A percentile compares a stretch with the other conserved stretches of the same genome.
Evolutionary conservation across 106 monocot genomes (phyloP).

Genomic region (Allium sativum): DNA sequence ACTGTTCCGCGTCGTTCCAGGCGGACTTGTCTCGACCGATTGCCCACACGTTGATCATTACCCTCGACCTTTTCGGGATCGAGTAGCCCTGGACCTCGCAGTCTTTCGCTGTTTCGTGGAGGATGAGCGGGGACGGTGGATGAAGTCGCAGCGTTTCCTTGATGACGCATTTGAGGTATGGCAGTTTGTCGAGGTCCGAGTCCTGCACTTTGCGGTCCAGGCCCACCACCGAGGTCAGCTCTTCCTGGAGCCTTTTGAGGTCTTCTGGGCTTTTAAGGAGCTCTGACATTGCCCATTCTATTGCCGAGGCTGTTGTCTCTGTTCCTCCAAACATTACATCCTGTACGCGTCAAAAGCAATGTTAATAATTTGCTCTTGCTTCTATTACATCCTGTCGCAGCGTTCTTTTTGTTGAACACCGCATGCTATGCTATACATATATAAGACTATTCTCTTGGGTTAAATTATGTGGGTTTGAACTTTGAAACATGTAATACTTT

Average conservation of each 20-base stretch:
- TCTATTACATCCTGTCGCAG: too few species aligned
- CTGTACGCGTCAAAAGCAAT: slow-evolving; percentile 12
- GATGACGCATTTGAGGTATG: too few species aligned
- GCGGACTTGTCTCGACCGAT: slow-evolving; percentile 31
- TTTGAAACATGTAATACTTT: too few species aligned
- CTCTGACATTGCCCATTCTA: slow-evolving; percentile 66
- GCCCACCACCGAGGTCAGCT: slow-evolving; percentile 21
- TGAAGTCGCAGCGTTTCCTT: too few species aligned
- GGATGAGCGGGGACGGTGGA: slow-evolving; percentile 19
- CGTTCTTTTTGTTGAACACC: too few species aligned
- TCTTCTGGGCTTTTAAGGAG: slow-evolving; percentile 36
- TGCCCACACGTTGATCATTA: slow-evolving; percentile 49
- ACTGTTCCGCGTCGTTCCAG: slow-evolving; percentile 36
- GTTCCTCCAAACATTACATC: slow-evolving; percentile 67
- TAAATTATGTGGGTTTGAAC: too few species aligned
- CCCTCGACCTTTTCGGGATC: slow-evolving; percentile 24
- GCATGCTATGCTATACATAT: too few species aligned
- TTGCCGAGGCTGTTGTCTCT: slow-evolving; percentile 31
- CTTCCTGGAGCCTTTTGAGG: slow-evolving; percentile 27
- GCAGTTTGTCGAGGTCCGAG: too few species aligned
- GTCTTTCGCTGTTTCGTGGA: slow-evolving; percentile 40
- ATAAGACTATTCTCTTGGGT: too few species aligned
- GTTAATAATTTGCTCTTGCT: too few species aligned
- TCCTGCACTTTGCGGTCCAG: too few species aligned
- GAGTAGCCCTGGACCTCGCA: slow-evolving; percentile 28